These are phyloP conservation scores for Dothiorella sarmentorum DNA, from an alignment of 2,329 filamentous ascomycete genomes.

Conservation along the genomic window DNA sequence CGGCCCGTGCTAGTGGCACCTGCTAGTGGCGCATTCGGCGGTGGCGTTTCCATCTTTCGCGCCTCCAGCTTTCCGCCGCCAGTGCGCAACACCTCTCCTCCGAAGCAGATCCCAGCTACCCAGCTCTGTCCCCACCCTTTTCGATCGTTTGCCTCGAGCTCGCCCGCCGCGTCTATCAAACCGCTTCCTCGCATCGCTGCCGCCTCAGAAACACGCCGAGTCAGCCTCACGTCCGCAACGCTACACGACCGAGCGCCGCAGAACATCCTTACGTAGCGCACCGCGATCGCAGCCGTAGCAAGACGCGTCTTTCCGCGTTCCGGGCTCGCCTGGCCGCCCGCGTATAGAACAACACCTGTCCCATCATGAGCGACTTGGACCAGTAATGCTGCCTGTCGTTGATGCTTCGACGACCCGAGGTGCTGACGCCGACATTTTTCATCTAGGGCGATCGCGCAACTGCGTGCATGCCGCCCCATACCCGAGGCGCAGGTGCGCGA, in stretches of 20 bases:
- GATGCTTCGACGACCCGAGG: background rate
- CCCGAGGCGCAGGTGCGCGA: slow-evolving; percentile 94
- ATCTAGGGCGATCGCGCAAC: slow-evolving; percentile 82
- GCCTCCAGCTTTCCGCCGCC: background rate
- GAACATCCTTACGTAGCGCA: background rate
- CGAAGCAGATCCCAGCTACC: background rate
- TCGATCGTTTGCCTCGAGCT: background rate
- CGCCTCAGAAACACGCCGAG: background rate
- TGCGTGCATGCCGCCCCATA: slow-evolving; percentile 93
- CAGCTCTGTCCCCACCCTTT: background rate
- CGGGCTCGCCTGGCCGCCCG: background rate
- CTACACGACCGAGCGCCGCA: background rate
- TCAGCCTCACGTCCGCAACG: background rate
- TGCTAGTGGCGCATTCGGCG: background rate
- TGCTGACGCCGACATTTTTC: background rate
- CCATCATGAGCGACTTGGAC: slow-evolving; percentile 87
- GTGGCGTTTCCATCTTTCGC: background rate
- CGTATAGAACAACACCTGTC: background rate
- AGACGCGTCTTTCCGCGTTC: background rate
- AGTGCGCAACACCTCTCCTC: background rate
- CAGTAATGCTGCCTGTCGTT: slow-evolving; percentile 55
- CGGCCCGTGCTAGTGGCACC: too few species aligned
- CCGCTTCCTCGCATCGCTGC: background rate
- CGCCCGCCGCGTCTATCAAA: background rate
- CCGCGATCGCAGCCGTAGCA: background rate